Conservation (phyloP, 2,329 filamentous ascomycete species). For the Paecilomyces niveus region DNA sequence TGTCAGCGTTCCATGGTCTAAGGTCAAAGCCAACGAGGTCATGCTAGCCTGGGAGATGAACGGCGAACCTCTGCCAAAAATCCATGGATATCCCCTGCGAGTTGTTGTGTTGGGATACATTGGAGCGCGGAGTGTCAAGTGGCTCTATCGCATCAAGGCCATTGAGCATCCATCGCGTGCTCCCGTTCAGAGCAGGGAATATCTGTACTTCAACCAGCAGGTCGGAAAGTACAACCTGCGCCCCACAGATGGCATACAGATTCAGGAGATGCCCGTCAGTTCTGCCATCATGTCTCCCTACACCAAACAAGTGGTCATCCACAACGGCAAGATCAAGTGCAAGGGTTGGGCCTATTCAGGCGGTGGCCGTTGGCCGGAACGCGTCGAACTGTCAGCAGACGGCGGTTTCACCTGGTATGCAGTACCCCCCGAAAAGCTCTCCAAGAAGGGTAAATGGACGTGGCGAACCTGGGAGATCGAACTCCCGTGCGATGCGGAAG, state of each 20-base stretch:
- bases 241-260: slow-evolving; percentile 56
- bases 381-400: slow-evolving; percentile 58
- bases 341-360: slow-evolving; percentile 55
- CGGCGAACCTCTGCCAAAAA: slow-evolving; percentile 54
- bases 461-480: slow-evolving; percentile 61
- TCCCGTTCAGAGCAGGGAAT: slow-evolving; percentile 59
- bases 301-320: slow-evolving; percentile 55
- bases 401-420: slow-evolving; percentile 60
- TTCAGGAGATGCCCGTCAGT: slow-evolving; percentile 66
- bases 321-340: slow-evolving; percentile 51
- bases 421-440: slow-evolving; percentile 54
- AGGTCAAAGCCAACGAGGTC: slow-evolving; percentile 61
- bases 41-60: slow-evolving; percentile 68
- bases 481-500: slow-evolving; percentile 55
- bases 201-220: slow-evolving; percentile 63
- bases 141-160: slow-evolving; percentile 57
- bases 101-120: slow-evolving; percentile 60
- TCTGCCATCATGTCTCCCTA: slow-evolving; percentile 59
- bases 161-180: slow-evolving; percentile 50
- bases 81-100: slow-evolving; percentile 60
- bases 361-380: slow-evolving; percentile 53
- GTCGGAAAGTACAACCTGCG: slow-evolving; percentile 59
- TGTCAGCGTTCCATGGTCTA: slow-evolving; percentile 60
- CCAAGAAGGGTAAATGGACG: slow-evolving; percentile 54
- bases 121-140: slow-evolving; percentile 58